Evolutionary conservation across 1,284 basidiomycete species (phyloP).

Genomic region (Ustilago nuda): DNA sequence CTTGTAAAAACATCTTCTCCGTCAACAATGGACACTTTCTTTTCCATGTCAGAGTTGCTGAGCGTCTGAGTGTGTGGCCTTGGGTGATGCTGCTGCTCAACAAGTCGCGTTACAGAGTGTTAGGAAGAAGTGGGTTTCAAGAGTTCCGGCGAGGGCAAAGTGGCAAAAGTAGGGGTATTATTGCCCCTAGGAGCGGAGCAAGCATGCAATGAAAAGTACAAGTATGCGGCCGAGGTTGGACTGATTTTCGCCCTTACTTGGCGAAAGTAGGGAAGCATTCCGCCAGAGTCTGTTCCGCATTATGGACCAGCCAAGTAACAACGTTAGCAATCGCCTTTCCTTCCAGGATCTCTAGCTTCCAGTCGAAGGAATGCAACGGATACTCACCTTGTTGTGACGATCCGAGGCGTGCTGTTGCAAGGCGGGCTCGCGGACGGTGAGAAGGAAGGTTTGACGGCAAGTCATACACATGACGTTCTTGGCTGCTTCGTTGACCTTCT

Average conservation of each 20-base stretch:
- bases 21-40: conserved; percentile 4
- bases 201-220: not conserved
- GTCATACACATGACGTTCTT: conserved; percentile 71
- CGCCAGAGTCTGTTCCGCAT: conserved; percentile 34
- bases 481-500: conserved; percentile 70
- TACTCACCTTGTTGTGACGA: conserved; percentile 62
- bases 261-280: conserved; percentile 50
- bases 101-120: not conserved
- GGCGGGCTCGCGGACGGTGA: conserved; percentile 71
- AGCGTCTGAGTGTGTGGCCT: not conserved
- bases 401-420: conserved; percentile 58
- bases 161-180: not conserved
- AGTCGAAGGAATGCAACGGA: not conserved
- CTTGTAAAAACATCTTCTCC: not conserved
- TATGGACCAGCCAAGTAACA: not conserved
- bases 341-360: not conserved
- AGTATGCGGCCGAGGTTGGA: not conserved
- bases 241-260: conserved; percentile 14
- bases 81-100: not conserved
- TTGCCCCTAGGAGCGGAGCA: not conserved
- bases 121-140: not conserved
- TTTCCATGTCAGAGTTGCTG: not conserved
- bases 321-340: not conserved
- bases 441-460: conserved; percentile 72
- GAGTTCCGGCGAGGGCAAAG: not conserved